Evolutionary conservation across 257 asterid species (phyloP), one percentile per base, ranked within the genome.

Genomic region (Scutellaria baicalensis): DNA sequence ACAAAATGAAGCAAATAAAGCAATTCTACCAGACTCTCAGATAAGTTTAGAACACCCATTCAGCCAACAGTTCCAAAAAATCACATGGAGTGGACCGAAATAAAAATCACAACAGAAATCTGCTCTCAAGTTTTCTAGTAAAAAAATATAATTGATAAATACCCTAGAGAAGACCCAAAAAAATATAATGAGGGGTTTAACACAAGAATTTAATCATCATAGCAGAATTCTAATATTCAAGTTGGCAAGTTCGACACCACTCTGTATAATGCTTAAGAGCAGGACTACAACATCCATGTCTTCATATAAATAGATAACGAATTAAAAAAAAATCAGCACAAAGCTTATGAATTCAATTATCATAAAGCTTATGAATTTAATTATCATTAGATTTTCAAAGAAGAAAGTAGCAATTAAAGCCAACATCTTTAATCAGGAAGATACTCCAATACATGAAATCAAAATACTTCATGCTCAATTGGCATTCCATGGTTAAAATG

Each of bases 41-140:
- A 89, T 74, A 89, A 77, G 89, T 96, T 91, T 87, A 93, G 64
- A 20, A 91, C 97, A 52, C 99, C 97, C 3, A 92, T 89, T 64
- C 97, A 87, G 45, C 96, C 96, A 47, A 87, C 91, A 42, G 89
- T 71, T 67, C 99, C 99, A 59, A 93, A 93, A 59, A 69, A 93
- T 91, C 64, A 97, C 97, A 71, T 93, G 99, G 49, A 93, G 96
- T 18, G 93, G 96, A 66, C 99, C 97, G 88, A 75, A 45, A 78
- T 65, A 61, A 47, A 69, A 74, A 63, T 39, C 67, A 77, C 3
- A 72, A 18, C 54, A 71, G 27, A 17, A 36, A n/a, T n/a, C n/a
- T n/a, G 43, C 33, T 60, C 16, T 13, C 12, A 48, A 6, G 55
- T 70, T n/a, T 57, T 21, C 40, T 44, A 59, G 43, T 27, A 16